Evolutionary conservation across 202 grass and related monocot species (phyloP).

Genomic region (Brachypodium distachyon): DNA sequence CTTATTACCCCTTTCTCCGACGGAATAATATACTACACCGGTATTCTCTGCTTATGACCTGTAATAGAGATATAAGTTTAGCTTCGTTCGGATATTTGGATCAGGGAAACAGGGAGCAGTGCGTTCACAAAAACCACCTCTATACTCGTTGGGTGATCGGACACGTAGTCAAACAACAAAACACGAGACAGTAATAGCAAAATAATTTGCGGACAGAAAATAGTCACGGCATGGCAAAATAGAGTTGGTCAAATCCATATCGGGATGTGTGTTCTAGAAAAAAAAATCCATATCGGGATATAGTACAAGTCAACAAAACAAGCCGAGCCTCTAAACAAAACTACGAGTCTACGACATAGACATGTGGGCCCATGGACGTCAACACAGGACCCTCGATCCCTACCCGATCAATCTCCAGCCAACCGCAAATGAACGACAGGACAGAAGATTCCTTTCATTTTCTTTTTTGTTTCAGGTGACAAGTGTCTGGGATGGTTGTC

Average conservation of each 20-base stretch:
- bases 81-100: background rate
- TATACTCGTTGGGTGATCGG: too few species aligned
- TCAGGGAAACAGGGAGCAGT: background rate
- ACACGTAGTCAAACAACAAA: background rate
- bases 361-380: slow-evolving; percentile 1
- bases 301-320: background rate
- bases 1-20: too few species aligned
- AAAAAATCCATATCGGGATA: too few species aligned
- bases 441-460: background rate
- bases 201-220: background rate
- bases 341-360: too few species aligned
- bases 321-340: background rate
- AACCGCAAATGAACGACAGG: too few species aligned
- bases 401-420: too few species aligned
- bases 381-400: background rate
- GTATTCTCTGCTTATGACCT: too few species aligned
- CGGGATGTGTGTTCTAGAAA: too few species aligned
- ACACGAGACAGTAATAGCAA: background rate
- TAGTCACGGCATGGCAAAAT: background rate
- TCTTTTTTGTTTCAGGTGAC: too few species aligned
- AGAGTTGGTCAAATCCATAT: background rate
- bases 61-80: background rate
- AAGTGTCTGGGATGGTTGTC: too few species aligned
- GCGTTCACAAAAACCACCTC: too few species aligned
- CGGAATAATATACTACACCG: too few species aligned